Evolutionary conservation across 192 early-diverging fungal genomes (phyloP), one percentile per base, ranked within the genome.

Genomic region (Bifiguratus adelaidae): DNA sequence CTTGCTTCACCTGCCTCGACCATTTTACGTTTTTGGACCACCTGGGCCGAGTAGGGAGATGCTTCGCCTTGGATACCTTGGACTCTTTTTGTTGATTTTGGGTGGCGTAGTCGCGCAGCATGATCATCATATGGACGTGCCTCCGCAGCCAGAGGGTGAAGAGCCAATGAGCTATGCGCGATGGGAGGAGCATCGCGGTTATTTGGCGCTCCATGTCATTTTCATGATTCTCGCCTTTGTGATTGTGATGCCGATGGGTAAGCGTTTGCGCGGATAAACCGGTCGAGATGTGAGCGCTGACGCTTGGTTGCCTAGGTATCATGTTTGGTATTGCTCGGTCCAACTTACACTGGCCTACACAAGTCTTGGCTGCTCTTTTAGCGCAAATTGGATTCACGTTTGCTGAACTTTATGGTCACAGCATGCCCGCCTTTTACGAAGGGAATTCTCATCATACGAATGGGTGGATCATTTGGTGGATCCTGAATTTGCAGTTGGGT

Each of bases 231-330:
- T 62, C 25, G 53, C 48, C 9, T 62, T 62, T 48, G 55, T 53
- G 60, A 52, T 62, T 26, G 28, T 62, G 4, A 50, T 62, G 47
- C 60, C 60, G 22, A 62, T 62, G 19, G 60, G 60, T 62, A 56
- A 61, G 41, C 9, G 23, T 22, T 37, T 36, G 4, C 34, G 41
- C 25, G 27, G 41, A 26, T 9, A 7, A 19, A 7, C 16, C 15
- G 16, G 36, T 16, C 11, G 16, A 19, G 21, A 45, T 20, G n/a
- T 30, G 7, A 19, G 5, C 29, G 23, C 37, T 19, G 30, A 44
- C 37, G 8, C 0, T 18, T 30, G 23, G n/a, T n/a, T 41, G 19
- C 19, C 9, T 44, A 61, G 60, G 60, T 22, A 42, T 62, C 22
- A 55, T 55, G 34, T 46, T 62, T 29, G 60, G 60, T 44, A 62